Evolutionary conservation across 306 rosid genomes (phyloP).

Genomic region (Astragalus glycyphyllos): DNA sequence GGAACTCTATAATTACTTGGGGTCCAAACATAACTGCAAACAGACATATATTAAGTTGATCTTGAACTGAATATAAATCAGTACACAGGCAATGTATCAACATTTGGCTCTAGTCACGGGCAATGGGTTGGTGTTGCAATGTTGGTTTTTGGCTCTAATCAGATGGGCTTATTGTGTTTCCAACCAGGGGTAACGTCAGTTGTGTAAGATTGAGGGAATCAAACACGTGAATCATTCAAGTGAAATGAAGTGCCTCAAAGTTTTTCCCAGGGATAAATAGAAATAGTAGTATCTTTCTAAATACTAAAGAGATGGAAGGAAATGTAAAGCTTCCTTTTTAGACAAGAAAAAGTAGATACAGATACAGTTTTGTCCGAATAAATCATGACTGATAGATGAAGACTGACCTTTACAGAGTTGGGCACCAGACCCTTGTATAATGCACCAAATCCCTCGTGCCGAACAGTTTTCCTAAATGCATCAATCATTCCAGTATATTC

Average conservation of each 20-base stretch:
- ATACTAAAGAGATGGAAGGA: conserved; percentile 2
- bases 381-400: conserved; percentile 28
- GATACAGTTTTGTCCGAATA: neutral
- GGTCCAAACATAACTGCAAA: neutral
- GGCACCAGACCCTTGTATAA: conserved; percentile 99
- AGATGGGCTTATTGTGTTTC: neutral
- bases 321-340: neutral
- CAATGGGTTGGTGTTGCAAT: conserved; percentile 5
- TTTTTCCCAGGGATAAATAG: conserved; percentile 4
- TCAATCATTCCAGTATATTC: conserved; percentile 95
- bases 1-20: neutral
- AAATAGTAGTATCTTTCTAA: conserved; percentile 6
- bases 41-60: conserved; percentile 13
- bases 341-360: conserved; percentile 16
- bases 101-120: conserved; percentile 17
- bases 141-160: conserved; percentile 1
- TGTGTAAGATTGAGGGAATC: conserved; percentile 20
- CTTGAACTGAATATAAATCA: neutral
- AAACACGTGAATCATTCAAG: conserved; percentile 20
- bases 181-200: neutral
- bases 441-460: conserved; percentile 93
- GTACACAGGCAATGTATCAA: neutral
- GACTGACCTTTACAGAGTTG: conserved; percentile 94
- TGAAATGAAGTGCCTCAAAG: conserved; percentile 7
- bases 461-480: conserved; percentile 94